Conservation (phyloP, 345 rosid species). For the Linum usitatissimum region DNA sequence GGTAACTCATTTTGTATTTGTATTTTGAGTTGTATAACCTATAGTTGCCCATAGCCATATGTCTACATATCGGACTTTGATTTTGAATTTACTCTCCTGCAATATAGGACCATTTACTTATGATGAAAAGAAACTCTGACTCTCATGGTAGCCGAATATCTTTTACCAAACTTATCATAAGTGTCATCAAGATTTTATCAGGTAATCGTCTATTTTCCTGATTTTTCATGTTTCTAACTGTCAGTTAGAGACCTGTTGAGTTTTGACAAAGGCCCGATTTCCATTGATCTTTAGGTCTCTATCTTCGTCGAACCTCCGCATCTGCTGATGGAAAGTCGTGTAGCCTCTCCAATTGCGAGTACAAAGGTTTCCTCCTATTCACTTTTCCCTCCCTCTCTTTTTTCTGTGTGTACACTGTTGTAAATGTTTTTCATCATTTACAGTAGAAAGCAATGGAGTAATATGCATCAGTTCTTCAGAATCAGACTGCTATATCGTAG, state of each 20-base stretch:
- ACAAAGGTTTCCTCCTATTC: slow-evolving; percentile 29
- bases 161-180: slow-evolving; percentile 47
- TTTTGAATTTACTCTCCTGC: neutral
- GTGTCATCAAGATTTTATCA: slow-evolving; percentile 65
- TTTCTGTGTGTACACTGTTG: slow-evolving; percentile 7
- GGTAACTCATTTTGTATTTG: slow-evolving; percentile 26
- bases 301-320: slow-evolving; percentile 24
- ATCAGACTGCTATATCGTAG: slow-evolving; percentile 24
- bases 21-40: neutral
- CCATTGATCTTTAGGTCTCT: slow-evolving; percentile 38
- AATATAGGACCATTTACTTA: slow-evolving; percentile 73
- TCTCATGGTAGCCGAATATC: slow-evolving; percentile 33
- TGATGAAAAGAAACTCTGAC: slow-evolving; percentile 41
- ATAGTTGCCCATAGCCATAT: neutral
- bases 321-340: slow-evolving; percentile 17
- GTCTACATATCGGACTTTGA: neutral
- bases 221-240: neutral
- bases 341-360: slow-evolving; percentile 31
- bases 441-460: slow-evolving; percentile 38
- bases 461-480: slow-evolving; percentile 34
- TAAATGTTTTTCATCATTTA: neutral
- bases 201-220: slow-evolving; percentile 29
- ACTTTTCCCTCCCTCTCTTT: neutral
- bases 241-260: neutral
- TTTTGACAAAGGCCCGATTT: neutral